Conservation (phyloP, 495 filamentous ascomycete species). For the Elasticomyces elasticus region DNA sequence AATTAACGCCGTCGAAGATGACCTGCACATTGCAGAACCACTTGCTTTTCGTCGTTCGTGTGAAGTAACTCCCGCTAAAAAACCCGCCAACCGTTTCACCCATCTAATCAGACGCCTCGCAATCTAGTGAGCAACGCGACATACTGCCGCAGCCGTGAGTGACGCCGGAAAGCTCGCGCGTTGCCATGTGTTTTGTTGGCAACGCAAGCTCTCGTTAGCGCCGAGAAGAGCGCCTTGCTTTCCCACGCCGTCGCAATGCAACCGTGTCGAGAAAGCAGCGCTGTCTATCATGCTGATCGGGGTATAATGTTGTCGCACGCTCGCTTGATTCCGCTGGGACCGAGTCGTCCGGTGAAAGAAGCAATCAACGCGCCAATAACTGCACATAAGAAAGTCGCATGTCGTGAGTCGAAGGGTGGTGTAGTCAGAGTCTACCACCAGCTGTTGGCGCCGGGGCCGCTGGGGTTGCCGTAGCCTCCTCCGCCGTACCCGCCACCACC, state of each 20-base stretch:
- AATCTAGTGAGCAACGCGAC: constrained; percentile 1
- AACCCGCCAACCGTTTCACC: neutral
- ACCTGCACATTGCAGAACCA: neutral
- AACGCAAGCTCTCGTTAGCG: neutral
- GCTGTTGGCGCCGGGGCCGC: constrained; percentile 68
- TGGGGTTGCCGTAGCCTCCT: constrained; percentile 74
- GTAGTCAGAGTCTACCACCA: constrained; percentile 71
- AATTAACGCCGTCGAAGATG: neutral
- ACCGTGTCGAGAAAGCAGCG: constrained; percentile 19
- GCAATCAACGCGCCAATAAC: constrained; percentile 8
- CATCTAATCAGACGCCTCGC: constrained; percentile 3
- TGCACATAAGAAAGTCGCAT: constrained; percentile 3
- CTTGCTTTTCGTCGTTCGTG: neutral
- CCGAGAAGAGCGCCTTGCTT: neutral
- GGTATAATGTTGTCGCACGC: constrained; percentile 20
- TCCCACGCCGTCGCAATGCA: constrained; percentile 16
- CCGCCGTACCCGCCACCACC: constrained; percentile 35
- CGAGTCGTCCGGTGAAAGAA: constrained; percentile 12
- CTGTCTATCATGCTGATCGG: constrained; percentile 23
- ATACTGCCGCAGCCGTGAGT: neutral
- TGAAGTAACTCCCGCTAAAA: neutral
- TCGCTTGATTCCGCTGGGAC: constrained; percentile 11
- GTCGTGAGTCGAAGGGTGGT: neutral
- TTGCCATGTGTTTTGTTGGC: neutral
- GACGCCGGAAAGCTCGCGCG: neutral